These are phyloP conservation scores for Bacidia rubella DNA, from an alignment of 495 filamentous ascomycete species.

Conservation along the genomic window DNA sequence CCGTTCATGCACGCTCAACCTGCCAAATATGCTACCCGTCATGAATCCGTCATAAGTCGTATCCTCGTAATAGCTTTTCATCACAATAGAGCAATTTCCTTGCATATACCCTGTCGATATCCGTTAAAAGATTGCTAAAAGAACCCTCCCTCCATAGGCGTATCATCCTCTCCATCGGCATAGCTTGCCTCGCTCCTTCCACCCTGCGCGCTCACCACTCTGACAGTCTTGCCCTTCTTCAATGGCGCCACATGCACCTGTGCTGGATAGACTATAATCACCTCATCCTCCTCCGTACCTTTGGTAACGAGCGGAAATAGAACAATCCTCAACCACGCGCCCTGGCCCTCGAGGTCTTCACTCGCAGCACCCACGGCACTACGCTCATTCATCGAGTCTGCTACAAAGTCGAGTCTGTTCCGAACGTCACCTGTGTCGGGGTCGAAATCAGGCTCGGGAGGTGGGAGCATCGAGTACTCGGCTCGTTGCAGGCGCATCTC, in stretches of 20 bases:
- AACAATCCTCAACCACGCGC: constrained; percentile 74
- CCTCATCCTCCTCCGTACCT: constrained; percentile 83
- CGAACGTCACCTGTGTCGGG: constrained; percentile 67
- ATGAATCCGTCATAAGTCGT: not conserved
- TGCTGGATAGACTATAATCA: constrained; percentile 85
- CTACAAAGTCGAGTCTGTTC: constrained; percentile 74
- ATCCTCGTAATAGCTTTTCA: not conserved
- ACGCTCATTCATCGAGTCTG: constrained; percentile 84
- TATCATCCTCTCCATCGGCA: constrained; percentile 34
- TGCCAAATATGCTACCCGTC: not conserved
- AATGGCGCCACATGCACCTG: constrained; percentile 62
- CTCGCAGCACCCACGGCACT: constrained; percentile 54
- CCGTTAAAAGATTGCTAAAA: not conserved
- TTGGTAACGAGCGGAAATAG: constrained; percentile 91
- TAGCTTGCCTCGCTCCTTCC: constrained; percentile 25
- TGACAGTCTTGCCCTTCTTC: constrained; percentile 30
- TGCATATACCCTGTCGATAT: constrained; percentile 1
- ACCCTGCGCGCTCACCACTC: constrained; percentile 29
- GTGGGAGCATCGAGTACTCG: constrained; percentile 94
- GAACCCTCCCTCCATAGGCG: constrained; percentile 26
- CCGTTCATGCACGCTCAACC: not conserved
- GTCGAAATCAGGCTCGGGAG: constrained; percentile 90
- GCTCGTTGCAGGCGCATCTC: constrained; percentile 95
- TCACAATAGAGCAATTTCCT: constrained; percentile 8
- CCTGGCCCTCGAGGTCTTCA: constrained; percentile 58